These are phyloP conservation scores for Epichloe uncinata DNA, from an alignment of 2,329 filamentous ascomycete genomes.

Conservation along the genomic window DNA sequence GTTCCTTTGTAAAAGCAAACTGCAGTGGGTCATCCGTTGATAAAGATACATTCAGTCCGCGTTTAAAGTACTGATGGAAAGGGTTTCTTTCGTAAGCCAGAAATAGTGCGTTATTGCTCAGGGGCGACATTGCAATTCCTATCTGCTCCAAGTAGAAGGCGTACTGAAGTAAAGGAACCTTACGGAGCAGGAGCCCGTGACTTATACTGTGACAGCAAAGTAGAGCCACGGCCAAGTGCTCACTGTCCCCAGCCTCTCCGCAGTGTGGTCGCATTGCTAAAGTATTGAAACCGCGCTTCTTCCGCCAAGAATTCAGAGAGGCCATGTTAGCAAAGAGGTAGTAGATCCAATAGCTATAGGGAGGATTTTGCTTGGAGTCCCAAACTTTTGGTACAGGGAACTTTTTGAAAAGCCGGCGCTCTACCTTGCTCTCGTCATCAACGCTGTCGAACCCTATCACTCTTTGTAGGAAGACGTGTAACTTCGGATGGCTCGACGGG, in stretches of 20 bases:
- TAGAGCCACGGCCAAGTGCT: slow-evolving; percentile 84
- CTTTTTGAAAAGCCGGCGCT: slow-evolving; percentile 87
- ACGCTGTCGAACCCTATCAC: slow-evolving; percentile 97
- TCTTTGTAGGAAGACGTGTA: slow-evolving; percentile 86
- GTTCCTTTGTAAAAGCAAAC: slow-evolving; percentile 97
- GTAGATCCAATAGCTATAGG: slow-evolving; percentile 99
- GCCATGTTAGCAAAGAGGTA: slow-evolving; percentile 90
- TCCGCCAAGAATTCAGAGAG: slow-evolving; percentile 84
- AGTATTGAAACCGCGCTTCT: slow-evolving; percentile 87
- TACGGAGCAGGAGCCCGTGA: slow-evolving; percentile 81
- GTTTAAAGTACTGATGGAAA: slow-evolving; percentile 88
- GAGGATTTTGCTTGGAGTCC: slow-evolving; percentile 88
- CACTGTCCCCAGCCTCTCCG: slow-evolving; percentile 91
- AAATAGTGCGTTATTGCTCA: slow-evolving; percentile 96
- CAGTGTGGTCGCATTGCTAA: slow-evolving; percentile 89
- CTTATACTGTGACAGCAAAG: slow-evolving; percentile 95
- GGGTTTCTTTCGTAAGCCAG: slow-evolving; percentile 94
- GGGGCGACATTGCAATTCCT: slow-evolving; percentile 96
- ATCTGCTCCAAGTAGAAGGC: slow-evolving; percentile 97
- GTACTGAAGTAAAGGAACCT: slow-evolving; percentile 90
- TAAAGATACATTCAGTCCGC: slow-evolving; percentile 87
- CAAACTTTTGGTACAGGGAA: slow-evolving; percentile 83
- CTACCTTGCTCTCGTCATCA: slow-evolving; percentile 94
- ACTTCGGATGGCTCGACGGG: slow-evolving; percentile 74
- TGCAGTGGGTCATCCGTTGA: slow-evolving; percentile 95